phyloP scores from a whole-genome alignment of 345 rosid species.

The Gossypium thurberi region DNA sequence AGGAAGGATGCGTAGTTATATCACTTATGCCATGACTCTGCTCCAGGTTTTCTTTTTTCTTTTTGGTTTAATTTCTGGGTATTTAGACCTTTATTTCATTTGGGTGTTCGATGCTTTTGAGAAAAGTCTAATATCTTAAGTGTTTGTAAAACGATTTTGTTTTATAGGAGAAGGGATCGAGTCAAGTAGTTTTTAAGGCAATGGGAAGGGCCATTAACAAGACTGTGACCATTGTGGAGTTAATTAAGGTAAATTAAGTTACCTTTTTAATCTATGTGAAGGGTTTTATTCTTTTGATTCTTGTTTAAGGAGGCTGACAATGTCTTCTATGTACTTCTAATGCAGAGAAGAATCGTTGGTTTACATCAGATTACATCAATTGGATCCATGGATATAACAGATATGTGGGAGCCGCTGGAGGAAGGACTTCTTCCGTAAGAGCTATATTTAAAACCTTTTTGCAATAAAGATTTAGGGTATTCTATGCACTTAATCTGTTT shows the following conservation, averaged over 20 bases:
- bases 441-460: not conserved
- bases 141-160: not conserved
- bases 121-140: not conserved
- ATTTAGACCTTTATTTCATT: not conserved
- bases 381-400: conserved; percentile 90
- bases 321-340: not conserved
- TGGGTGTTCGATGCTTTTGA: not conserved
- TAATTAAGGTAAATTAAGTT: conserved; percentile 58
- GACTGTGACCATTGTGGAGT: conserved; percentile 90
- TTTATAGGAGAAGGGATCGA: conserved; percentile 61
- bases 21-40: conserved; percentile 82
- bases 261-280: not conserved
- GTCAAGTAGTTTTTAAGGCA: conserved; percentile 83
- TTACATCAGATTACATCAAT: conserved; percentile 82
- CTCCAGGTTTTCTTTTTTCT: conserved; percentile 45
- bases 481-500: not conserved
- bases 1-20: conserved; percentile 82
- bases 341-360: conserved; percentile 89
- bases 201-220: conserved; percentile 99
- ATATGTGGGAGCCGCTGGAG: conserved; percentile 93
- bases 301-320: conserved; percentile 16
- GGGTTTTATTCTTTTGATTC: not conserved
- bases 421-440: conserved; percentile 96
- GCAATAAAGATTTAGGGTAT: not conserved
- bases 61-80: not conserved